A percentile compares a stretch with the other conserved stretches of the same genome.
Evolutionary conservation across 345 rosid genomes (phyloP).

Genomic region (Psidium friedrichsthalianum): DNA sequence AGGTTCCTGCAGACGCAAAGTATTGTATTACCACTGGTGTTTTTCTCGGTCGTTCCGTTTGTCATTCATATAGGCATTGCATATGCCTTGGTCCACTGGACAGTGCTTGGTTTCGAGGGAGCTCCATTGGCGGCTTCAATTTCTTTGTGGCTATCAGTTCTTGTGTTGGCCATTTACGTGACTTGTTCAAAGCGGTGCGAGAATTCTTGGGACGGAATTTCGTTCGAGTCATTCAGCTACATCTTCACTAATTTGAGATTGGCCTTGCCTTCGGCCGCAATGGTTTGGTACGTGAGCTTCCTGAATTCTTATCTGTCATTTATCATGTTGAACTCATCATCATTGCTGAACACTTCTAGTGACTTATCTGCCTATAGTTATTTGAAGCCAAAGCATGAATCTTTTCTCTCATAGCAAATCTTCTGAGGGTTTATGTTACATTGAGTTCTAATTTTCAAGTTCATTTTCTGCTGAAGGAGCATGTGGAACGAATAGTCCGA

Average conservation of each 20-base stretch:
- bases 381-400: neutral
- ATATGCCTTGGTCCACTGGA: slow-evolving; percentile 26
- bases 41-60: slow-evolving; percentile 32
- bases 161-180: slow-evolving; percentile 34
- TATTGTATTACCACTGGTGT: slow-evolving; percentile 29
- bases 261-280: slow-evolving; percentile 64
- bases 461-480: neutral
- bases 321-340: neutral
- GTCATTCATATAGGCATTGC: slow-evolving; percentile 34
- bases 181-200: slow-evolving; percentile 21
- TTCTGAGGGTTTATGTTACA: neutral
- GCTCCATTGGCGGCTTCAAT: slow-evolving; percentile 65
- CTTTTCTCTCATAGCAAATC: neutral
- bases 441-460: neutral
- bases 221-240: slow-evolving; percentile 23
- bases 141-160: slow-evolving; percentile 46
- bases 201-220: slow-evolving; percentile 55
- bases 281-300: slow-evolving; percentile 51
- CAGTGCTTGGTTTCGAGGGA: slow-evolving; percentile 48
- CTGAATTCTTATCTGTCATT: neutral
- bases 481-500: neutral
- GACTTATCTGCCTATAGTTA: neutral
- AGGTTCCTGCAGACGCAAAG: slow-evolving; percentile 79
- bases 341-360: neutral
- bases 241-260: slow-evolving; percentile 24